A percentile compares a stretch with the other conserved stretches of the same genome.
phyloP scores from a whole-genome alignment of 768 basidiomycete species.

The Mycena galericulata region DNA sequence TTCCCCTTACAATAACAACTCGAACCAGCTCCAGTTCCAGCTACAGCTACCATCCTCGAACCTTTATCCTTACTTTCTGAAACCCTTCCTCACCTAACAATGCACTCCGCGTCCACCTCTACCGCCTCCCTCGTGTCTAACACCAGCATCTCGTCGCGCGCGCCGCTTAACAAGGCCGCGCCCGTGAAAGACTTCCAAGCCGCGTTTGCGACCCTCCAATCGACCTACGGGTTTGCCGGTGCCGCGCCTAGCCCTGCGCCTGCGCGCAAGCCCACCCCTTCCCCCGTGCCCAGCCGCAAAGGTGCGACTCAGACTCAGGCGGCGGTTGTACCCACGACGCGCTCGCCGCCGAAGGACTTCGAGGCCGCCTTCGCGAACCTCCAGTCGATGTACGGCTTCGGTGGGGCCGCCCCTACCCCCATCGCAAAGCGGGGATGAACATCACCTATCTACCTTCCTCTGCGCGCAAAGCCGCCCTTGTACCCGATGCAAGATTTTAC shows the following conservation, averaged over 20 bases:
- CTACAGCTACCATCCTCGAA: background rate
- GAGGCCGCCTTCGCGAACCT: conserved; percentile 21
- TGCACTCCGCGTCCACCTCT: conserved; percentile 21
- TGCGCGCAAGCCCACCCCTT: background rate
- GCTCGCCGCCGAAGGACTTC: conserved; percentile 10
- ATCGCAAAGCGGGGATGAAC: conserved; percentile 1
- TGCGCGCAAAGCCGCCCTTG: too few species aligned
- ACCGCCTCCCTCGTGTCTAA: conserved; percentile 20
- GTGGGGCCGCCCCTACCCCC: conserved; percentile 5
- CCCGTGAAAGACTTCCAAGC: conserved; percentile 21
- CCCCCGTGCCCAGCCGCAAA: too few species aligned
- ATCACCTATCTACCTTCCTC: too few species aligned
- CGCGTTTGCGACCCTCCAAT: conserved; percentile 25
- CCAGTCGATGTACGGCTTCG: conserved; percentile 20
- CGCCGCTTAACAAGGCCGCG: conserved; percentile 5
- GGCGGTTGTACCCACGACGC: background rate
- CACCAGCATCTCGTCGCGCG: conserved; percentile 23
- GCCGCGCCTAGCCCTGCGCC: conserved; percentile 7
- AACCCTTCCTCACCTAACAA: background rate
- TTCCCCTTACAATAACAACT: background rate
- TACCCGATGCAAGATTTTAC: too few species aligned
- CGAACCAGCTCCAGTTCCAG: background rate
- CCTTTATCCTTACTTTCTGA: background rate
- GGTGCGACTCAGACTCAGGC: too few species aligned
- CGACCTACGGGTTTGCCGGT: conserved; percentile 21